Evolutionary conservation across 306 rosid genomes (phyloP).

Genomic region (Morella rubra): DNA sequence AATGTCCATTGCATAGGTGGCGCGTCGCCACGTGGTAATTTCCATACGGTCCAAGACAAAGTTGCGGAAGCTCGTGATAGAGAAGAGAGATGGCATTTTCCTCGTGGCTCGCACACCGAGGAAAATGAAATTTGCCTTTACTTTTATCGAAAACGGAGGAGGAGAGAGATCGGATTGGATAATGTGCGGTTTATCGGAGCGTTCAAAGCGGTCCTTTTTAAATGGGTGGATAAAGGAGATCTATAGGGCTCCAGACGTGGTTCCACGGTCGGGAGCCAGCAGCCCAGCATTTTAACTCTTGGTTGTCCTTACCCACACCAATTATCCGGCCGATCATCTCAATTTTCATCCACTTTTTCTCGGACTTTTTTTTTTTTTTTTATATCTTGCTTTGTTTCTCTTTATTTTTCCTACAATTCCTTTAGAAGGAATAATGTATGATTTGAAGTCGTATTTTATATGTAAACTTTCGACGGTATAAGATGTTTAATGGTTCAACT

Average conservation of each 20-base stretch:
- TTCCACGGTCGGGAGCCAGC: not conserved
- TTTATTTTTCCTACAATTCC: too few species aligned
- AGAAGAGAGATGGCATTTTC: not conserved
- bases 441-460: too few species aligned
- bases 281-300: not conserved
- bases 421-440: too few species aligned
- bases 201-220: not conserved
- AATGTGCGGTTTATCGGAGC: not conserved
- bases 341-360: too few species aligned
- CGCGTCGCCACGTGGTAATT: not conserved
- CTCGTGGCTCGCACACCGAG: conserved; percentile 3
- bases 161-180: not conserved
- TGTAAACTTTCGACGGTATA: too few species aligned
- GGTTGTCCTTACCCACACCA: not conserved
- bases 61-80: not conserved
- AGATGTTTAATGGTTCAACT: too few species aligned
- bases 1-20: not conserved
- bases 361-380: too few species aligned
- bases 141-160: not conserved
- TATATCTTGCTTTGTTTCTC: too few species aligned
- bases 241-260: not conserved
- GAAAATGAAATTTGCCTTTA: too few species aligned
- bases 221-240: not conserved
- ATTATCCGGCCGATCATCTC: not conserved
- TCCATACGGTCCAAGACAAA: not conserved